Evolutionary conservation across 1,284 basidiomycete genomes (phyloP).

Genomic region (Spongispora temasekensis): DNA sequence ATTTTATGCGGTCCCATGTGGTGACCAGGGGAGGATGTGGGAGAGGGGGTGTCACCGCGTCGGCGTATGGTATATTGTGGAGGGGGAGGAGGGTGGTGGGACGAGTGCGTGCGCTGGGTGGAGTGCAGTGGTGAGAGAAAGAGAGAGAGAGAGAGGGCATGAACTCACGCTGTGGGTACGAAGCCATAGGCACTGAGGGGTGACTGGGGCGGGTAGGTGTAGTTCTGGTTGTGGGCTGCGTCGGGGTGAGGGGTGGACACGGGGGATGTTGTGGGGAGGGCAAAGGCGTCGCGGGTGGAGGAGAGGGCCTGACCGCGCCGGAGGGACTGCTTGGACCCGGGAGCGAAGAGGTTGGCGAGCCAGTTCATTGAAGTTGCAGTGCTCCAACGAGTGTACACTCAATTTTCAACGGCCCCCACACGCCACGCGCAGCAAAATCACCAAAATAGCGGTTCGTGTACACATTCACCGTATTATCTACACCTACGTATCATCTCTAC

Average conservation of each 20-base stretch:
- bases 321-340: slow-evolving; percentile 45
- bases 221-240: slow-evolving; percentile 61
- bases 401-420: slow-evolving; percentile 23
- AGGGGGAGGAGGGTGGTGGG: slow-evolving; percentile 65
- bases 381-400: slow-evolving; percentile 1
- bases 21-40: slow-evolving; percentile 73
- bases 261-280: slow-evolving; percentile 71
- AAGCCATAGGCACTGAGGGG: slow-evolving; percentile 54
- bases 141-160: too few relatives aligned
- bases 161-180: slow-evolving; percentile 59
- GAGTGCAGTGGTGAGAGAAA: slow-evolving; percentile 23
- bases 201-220: slow-evolving; percentile 74
- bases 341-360: slow-evolving; percentile 63
- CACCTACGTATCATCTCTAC: slow-evolving; percentile 7
- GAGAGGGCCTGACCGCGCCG: slow-evolving; percentile 64
- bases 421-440: slow-evolving; percentile 2
- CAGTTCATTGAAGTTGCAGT: slow-evolving; percentile 64
- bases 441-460: neutral
- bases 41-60: slow-evolving; percentile 39
- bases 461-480: neutral
- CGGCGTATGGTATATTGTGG: slow-evolving; percentile 53
- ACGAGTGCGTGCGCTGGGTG: slow-evolving; percentile 52
- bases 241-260: slow-evolving; percentile 53
- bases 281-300: slow-evolving; percentile 77
- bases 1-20: slow-evolving; percentile 80